phyloP scores from a whole-genome alignment of 2,329 filamentous ascomycete species.

The Chrysoporthe cubensis region DNA sequence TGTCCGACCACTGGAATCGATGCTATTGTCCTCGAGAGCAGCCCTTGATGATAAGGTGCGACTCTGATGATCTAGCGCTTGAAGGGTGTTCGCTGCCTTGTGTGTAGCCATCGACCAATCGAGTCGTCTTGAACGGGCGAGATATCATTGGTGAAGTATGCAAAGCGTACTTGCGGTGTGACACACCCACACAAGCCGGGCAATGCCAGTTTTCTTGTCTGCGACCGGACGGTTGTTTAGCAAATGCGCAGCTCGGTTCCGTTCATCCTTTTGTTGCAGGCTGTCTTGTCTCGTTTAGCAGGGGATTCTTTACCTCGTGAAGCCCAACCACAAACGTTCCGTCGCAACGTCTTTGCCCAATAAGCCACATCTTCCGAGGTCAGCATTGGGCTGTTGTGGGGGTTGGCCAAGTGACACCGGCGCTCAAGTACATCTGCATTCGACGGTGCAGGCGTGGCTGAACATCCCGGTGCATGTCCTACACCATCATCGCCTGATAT shows the following conservation, averaged over 20 bases:
- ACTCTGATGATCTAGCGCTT: not conserved
- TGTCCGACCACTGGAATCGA: constrained; percentile 4
- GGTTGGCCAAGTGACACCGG: not conserved
- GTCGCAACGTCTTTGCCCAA: not conserved
- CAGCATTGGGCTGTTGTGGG: not conserved
- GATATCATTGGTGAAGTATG: not conserved
- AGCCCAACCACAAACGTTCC: not conserved
- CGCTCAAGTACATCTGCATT: not conserved
- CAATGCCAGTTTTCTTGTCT: not conserved
- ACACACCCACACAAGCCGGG: not conserved
- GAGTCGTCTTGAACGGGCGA: not conserved
- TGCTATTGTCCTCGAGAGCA: not conserved
- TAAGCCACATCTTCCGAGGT: not conserved
- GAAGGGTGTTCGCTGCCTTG: not conserved
- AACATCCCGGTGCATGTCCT: not conserved
- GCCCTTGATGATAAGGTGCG: not conserved
- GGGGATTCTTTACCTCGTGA: not conserved
- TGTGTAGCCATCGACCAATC: not conserved
- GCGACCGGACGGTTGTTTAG: not conserved
- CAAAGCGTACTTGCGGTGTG: not conserved
- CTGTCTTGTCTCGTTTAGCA: not conserved
- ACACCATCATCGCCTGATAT: not conserved
- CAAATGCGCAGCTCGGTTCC: not conserved
- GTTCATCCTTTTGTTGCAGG: not conserved
- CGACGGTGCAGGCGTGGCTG: not conserved